Conservation (phyloP, 148 eudicot species). For the Pharnaceum exiguum region DNA sequence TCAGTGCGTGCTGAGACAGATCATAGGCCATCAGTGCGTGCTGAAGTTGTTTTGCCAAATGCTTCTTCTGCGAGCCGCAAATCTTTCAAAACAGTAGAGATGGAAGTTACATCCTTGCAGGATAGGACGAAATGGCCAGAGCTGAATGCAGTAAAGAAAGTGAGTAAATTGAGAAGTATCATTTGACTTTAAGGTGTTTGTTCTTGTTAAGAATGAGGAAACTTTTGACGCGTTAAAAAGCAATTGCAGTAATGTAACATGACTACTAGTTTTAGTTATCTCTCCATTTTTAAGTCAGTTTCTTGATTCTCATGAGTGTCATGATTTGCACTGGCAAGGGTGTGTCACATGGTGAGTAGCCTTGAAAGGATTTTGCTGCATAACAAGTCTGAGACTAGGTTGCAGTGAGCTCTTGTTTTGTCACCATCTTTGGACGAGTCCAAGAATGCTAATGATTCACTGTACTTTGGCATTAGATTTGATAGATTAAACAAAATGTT, state of each 20-base stretch:
- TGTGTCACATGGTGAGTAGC: background rate
- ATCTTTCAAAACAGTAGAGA: slow-evolving; percentile 29
- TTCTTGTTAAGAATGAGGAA: background rate
- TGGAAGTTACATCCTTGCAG: slow-evolving; percentile 38
- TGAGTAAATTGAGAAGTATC: slow-evolving; percentile 21
- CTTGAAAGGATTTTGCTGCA: background rate
- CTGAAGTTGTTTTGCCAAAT: slow-evolving; percentile 21
- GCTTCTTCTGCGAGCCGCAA: slow-evolving; percentile 40
- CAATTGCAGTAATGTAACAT: too few species aligned
- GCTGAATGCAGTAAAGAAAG: slow-evolving; percentile 45
- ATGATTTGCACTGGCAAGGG: background rate
- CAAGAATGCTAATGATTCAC: too few species aligned
- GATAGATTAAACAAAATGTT: too few species aligned
- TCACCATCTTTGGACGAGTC: background rate
- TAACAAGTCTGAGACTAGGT: background rate
- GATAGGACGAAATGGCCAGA: slow-evolving; percentile 49
- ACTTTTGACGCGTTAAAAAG: too few species aligned
- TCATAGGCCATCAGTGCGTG: slow-evolving; percentile 39
- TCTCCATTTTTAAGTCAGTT: too few species aligned
- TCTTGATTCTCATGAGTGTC: too few species aligned
- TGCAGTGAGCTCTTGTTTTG: background rate
- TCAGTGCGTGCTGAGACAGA: slow-evolving; percentile 40
- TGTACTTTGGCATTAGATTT: too few species aligned
- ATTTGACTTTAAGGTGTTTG: background rate
- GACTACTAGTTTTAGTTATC: too few species aligned